Conservation (phyloP, 257 asterid genomes). For the Plantago elongata region DNA sequence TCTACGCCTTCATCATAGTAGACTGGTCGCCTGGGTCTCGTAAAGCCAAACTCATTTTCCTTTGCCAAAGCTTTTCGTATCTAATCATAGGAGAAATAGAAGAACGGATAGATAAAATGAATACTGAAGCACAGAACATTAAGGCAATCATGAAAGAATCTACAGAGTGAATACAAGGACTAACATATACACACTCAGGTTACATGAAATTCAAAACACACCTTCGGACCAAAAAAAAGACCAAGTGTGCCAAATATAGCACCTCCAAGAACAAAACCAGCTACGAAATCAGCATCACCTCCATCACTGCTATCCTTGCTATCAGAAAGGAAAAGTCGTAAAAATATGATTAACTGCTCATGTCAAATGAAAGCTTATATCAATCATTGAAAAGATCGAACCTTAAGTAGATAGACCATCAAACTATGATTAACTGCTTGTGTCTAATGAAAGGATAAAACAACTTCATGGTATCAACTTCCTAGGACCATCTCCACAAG, state of each 20-base stretch:
- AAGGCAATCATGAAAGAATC: too few species aligned
- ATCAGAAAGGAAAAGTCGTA: neutral
- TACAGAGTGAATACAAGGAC: too few species aligned
- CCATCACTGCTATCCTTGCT: slow-evolving; percentile 1
- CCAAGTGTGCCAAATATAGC: slow-evolving; percentile 9
- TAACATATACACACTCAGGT: too few species aligned
- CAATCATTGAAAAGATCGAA: too few species aligned
- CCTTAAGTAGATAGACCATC: too few species aligned
- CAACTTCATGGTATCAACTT: too few species aligned
- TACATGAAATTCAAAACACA: neutral
- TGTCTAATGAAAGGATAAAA: too few species aligned
- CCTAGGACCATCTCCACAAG: too few species aligned
- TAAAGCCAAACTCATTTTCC: slow-evolving; percentile 5
- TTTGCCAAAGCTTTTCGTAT: slow-evolving; percentile 1
- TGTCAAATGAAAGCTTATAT: too few species aligned
- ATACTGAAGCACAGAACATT: neutral
- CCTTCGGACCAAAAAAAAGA: slow-evolving; percentile 5
- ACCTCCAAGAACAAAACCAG: slow-evolving; percentile 10
- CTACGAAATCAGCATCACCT: slow-evolving; percentile 3
- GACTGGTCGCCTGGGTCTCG: neutral
- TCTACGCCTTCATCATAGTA: slow-evolving; percentile 8
- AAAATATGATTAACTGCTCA: neutral
- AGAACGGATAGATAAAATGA: neutral
- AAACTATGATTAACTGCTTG: too few species aligned
- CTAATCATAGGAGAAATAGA: neutral